phyloP scores from a whole-genome alignment of 1,284 basidiomycete species.

The Phlebopus sp. region DNA sequence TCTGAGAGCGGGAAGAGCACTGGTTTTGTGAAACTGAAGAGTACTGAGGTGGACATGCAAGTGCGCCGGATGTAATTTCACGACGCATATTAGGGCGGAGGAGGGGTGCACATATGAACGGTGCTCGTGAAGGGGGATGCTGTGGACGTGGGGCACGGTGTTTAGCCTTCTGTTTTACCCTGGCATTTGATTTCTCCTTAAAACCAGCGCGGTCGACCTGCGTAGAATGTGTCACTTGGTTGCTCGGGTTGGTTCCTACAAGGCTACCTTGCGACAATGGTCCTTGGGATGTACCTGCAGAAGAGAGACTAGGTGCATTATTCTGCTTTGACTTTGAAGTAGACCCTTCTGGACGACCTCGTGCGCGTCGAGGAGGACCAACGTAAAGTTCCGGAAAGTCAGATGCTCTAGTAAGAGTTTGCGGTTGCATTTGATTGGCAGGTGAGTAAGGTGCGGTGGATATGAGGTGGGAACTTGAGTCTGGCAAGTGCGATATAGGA shows the following conservation, averaged over 20 bases:
- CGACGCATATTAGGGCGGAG: conserved; percentile 4
- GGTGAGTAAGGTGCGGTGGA: conserved; percentile 2
- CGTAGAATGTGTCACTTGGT: conserved; percentile 8
- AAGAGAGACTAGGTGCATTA: too few relatives aligned
- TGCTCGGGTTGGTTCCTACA: conserved; percentile 6
- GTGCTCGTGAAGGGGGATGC: conserved; percentile 16
- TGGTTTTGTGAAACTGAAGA: conserved; percentile 2
- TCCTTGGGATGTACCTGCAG: too few relatives aligned
- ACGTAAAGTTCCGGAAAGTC: conserved; percentile 35
- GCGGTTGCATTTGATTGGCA: conserved; percentile 10
- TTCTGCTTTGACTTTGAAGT: conserved; percentile 21
- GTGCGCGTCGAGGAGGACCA: conserved; percentile 30
- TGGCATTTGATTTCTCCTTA: conserved; percentile 1
- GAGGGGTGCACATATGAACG: conserved; percentile 29
- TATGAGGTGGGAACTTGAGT: conserved; percentile 9
- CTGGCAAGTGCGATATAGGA: conserved; percentile 10
- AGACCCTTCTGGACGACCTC: conserved; percentile 30
- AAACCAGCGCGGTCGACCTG: neutral
- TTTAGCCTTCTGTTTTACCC: conserved; percentile 17
- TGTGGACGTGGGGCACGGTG: conserved; percentile 6
- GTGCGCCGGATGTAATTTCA: conserved; percentile 2
- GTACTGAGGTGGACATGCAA: conserved; percentile 17
- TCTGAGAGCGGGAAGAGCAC: conserved; percentile 6
- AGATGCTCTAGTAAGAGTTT: conserved; percentile 28
- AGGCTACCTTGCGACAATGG: neutral